phyloP scores from a whole-genome alignment of 768 basidiomycete species.

The Ephemerocybe angulata region DNA sequence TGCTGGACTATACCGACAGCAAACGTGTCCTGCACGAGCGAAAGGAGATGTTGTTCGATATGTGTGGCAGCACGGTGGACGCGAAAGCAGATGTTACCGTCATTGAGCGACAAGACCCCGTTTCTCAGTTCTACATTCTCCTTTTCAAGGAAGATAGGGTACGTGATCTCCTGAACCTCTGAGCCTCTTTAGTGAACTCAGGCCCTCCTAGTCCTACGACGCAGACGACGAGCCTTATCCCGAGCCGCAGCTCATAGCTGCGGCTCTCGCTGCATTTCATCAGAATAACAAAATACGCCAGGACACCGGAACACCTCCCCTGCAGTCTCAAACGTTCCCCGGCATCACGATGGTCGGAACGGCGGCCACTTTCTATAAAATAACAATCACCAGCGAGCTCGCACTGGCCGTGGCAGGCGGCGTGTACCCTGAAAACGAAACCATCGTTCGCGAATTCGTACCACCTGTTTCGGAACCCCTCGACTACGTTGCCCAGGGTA shows the following conservation, averaged over 20 bases:
- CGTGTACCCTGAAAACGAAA: constrained; percentile 17
- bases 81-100: constrained; percentile 21
- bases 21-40: not conserved
- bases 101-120: constrained; percentile 6
- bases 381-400: constrained; percentile 16
- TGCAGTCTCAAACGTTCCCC: constrained; percentile 2
- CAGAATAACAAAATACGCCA: constrained; percentile 19
- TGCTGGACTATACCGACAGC: not conserved
- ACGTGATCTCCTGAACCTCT: not conserved
- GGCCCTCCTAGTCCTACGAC: not conserved
- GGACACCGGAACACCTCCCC: not conserved
- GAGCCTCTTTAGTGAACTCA: not conserved
- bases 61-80: not conserved
- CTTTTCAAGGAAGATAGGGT: constrained; percentile 22
- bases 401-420: constrained; percentile 8
- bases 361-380: constrained; percentile 15
- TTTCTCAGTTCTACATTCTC: constrained; percentile 18
- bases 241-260: constrained; percentile 27
- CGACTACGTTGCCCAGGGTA: constrained; percentile 15
- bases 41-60: not conserved
- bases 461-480: constrained; percentile 14
- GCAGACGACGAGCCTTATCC: not conserved
- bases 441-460: constrained; percentile 12
- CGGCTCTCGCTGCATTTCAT: constrained; percentile 29
- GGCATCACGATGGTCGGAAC: constrained; percentile 14